Evolutionary conservation across 2,329 filamentous ascomycete species (phyloP).

Genomic region (Stachybotrys chartarum): DNA sequence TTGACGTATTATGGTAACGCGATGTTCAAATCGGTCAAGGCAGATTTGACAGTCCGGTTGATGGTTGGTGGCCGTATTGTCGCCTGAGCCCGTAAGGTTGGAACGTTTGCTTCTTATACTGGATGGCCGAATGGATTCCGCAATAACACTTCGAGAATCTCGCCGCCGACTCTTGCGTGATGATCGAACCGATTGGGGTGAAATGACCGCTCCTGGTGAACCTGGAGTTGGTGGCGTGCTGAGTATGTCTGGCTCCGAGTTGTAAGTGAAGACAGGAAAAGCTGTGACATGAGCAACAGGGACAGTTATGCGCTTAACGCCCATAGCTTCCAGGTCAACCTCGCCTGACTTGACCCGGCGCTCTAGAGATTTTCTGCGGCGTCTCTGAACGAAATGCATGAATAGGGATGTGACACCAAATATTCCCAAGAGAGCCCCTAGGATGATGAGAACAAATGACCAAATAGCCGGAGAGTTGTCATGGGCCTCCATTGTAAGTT

Average conservation of each 20-base stretch:
- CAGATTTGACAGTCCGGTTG: slow-evolving; percentile 91
- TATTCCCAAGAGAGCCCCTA: slow-evolving; percentile 63
- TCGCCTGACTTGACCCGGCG: slow-evolving; percentile 69
- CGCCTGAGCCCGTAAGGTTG: slow-evolving; percentile 23
- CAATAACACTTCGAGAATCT: slow-evolving; percentile 19
- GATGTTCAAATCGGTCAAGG: slow-evolving; percentile 68
- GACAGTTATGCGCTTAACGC: slow-evolving; percentile 75
- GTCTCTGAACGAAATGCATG: slow-evolving; percentile 73
- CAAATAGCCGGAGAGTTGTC: slow-evolving; percentile 64
- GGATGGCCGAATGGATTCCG: slow-evolving; percentile 12
- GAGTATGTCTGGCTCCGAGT: slow-evolving; percentile 40
- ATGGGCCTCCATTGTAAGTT: slow-evolving; percentile 38
- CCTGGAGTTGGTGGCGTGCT: slow-evolving; percentile 28
- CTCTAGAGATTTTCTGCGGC: slow-evolving; percentile 59
- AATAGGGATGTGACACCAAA: slow-evolving; percentile 58
- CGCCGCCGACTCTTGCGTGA: slow-evolving; percentile 20
- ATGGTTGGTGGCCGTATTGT: slow-evolving; percentile 46
- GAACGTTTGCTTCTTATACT: slow-evolving; percentile 30
- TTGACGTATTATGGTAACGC: slow-evolving; percentile 69
- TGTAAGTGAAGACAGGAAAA: slow-evolving; percentile 76
- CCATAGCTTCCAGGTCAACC: slow-evolving; percentile 78
- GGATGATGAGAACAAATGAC: slow-evolving; percentile 67
- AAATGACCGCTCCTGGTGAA: slow-evolving; percentile 17
- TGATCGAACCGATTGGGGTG: slow-evolving; percentile 19
- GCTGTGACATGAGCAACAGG: slow-evolving; percentile 62